These are phyloP conservation scores for Agrocybe pediades DNA, from an alignment of 768 basidiomycete genomes.

Conservation along the genomic window DNA sequence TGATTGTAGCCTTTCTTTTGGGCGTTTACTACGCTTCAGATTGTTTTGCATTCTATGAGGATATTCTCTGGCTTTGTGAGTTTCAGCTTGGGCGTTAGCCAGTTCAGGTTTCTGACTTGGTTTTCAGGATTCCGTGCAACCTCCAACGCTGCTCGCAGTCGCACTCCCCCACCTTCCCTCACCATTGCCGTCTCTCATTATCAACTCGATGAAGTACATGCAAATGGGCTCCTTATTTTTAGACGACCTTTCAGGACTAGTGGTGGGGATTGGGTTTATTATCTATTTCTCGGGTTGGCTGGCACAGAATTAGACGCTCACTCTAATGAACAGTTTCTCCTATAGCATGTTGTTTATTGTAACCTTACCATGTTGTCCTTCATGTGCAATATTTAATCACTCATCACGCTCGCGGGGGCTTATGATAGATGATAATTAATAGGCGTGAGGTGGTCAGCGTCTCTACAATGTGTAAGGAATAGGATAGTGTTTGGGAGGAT, in stretches of 20 bases:
- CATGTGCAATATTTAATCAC: conserved; percentile 12
- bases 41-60: conserved; percentile 70
- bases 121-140: conserved; percentile 56
- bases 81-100: not conserved
- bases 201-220: conserved; percentile 65
- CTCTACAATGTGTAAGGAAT: not conserved
- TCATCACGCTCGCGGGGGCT: not conserved
- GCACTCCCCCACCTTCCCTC: conserved; percentile 68
- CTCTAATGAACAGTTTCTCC: conserved; percentile 1
- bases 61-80: conserved; percentile 73
- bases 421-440: not conserved
- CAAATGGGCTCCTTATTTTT: conserved; percentile 67
- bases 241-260: conserved; percentile 68
- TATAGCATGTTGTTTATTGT: not conserved
- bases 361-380: conserved; percentile 1
- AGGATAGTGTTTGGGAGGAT: not conserved
- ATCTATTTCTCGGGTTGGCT: conserved; percentile 56
- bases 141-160: conserved; percentile 59
- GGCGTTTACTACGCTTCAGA: conserved; percentile 74
- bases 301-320: conserved; percentile 5
- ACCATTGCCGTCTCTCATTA: conserved; percentile 62
- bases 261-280: conserved; percentile 74
- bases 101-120: not conserved
- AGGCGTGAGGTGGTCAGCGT: not conserved
- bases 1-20: conserved; percentile 80